Base-by-base conservation (phyloP, 2,329 filamentous ascomycete genomes). In the Alternaria viburni region DNA sequence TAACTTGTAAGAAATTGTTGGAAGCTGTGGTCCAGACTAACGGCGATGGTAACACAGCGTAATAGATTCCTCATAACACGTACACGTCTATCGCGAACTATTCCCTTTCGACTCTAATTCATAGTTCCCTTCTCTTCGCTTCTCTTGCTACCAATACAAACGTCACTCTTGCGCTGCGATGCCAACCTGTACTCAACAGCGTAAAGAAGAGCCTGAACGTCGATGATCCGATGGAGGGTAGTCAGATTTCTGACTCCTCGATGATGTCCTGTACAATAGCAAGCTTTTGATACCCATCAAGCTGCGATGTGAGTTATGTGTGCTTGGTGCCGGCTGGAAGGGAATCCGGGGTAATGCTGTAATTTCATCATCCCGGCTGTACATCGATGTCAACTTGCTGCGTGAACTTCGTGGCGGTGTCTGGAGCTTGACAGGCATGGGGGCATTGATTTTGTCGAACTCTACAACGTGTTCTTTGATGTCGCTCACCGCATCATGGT, bases 391-490 rank as follows among this genome's bases (percentile, higher is more conserved):
- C 26, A 59, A 28, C 23, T 62, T 71, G 13, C 60, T 67, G 7
- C 59, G 62, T 15, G 51, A 11, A 23, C 56, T 67, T 23, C 50
- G 57, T 1, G 74, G 76, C 15, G 75, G 66, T 4, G 74, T 67
- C 30, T 72, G 71, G 0, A 78, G 67, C 3, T 68, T 49, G 21
- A 74, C 71, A 3, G 73, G 65, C 12, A 55, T 36, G 3, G 71
- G 70, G 1, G 73, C 55, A 8, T 68, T 70, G 19, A 65, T 61
- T 44, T 67, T 68, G 50, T 71, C 62, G 19, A 76, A 63, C 36
- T 74, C 71, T 4, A 77, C 61, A 1, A 70, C 66, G 17, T 66
- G 70, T 23, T 76, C 74, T 46, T 65, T 67, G 57, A 78, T 75
- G 30, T 74, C 69, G 46, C 67, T 62, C 5, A 65, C 69, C 7